Evolutionary conservation across 2,329 filamentous ascomycete genomes (phyloP).

Genomic region (Clarireedia paspali): DNA sequence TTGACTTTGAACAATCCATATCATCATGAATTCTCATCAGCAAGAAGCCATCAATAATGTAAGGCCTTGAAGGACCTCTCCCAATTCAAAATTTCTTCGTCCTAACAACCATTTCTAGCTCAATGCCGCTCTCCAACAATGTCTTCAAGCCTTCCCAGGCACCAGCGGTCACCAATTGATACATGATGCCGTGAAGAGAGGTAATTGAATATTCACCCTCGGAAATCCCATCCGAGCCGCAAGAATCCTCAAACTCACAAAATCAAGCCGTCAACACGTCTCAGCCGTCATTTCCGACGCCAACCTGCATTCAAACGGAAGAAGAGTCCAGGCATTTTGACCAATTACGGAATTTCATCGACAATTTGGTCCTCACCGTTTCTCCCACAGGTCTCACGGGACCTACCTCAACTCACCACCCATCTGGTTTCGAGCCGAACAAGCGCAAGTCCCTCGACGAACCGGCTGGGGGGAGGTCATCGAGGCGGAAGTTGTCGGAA

Average conservation of each 20-base stretch:
- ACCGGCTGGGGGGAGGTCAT: background rate
- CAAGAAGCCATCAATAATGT: constrained; percentile 6
- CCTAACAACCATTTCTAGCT: background rate
- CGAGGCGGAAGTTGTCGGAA: constrained; percentile 7
- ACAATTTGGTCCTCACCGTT: constrained; percentile 7
- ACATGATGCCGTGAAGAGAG: constrained; percentile 6
- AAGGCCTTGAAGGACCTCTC: background rate
- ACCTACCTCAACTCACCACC: background rate
- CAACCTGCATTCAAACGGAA: constrained; percentile 9
- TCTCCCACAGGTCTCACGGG: background rate
- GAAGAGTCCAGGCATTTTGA: constrained; percentile 9
- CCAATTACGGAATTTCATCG: constrained; percentile 11
- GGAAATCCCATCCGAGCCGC: background rate
- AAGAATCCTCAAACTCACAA: background rate
- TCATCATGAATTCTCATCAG: constrained; percentile 8
- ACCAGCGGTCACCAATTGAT: constrained; percentile 7
- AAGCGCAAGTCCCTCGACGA: constrained; percentile 9
- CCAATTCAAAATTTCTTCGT: background rate
- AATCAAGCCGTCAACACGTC: constrained; percentile 3
- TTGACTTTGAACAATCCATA: background rate
- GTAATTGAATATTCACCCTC: background rate
- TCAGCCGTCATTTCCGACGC: constrained; percentile 2
- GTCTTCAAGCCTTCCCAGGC: constrained; percentile 5
- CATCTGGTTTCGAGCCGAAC: constrained; percentile 2
- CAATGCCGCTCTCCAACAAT: constrained; percentile 7